Evolutionary conservation across 257 asterid species (phyloP).

Genomic region (Przewalskia tangutica): DNA sequence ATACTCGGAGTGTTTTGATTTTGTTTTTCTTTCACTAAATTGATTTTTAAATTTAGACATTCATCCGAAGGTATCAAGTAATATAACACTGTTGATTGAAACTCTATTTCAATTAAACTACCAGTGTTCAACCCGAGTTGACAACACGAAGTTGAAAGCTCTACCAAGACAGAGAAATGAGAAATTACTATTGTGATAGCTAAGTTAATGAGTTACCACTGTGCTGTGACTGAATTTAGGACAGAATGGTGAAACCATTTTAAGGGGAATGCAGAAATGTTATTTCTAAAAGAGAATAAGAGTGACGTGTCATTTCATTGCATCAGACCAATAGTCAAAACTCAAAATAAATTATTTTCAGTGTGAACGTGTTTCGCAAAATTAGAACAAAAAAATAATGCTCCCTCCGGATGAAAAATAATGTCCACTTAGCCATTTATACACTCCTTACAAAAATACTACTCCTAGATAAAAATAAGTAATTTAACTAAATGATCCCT

Average conservation of each 20-base stretch:
- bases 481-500: no score
- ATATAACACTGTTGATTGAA: neutral
- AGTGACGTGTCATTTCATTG: neutral
- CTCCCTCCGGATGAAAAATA: no score
- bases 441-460: no score
- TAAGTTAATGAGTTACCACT: neutral
- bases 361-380: neutral
- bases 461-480: no score
- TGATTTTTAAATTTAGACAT: neutral
- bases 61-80: neutral
- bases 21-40: neutral
- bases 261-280: neutral
- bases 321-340: neutral
- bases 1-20: no score
- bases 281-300: neutral
- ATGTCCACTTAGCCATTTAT: no score
- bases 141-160: neutral
- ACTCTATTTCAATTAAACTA: neutral
- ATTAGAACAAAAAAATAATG: neutral
- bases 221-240: neutral
- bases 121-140: neutral
- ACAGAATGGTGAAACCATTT: neutral
- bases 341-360: neutral
- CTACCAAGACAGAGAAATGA: neutral
- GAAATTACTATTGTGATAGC: neutral